Evolutionary conservation across 192 early-diverging fungal species (phyloP), one percentile per base, ranked within the genome.

Genomic region (Backusella luteola): DNA sequence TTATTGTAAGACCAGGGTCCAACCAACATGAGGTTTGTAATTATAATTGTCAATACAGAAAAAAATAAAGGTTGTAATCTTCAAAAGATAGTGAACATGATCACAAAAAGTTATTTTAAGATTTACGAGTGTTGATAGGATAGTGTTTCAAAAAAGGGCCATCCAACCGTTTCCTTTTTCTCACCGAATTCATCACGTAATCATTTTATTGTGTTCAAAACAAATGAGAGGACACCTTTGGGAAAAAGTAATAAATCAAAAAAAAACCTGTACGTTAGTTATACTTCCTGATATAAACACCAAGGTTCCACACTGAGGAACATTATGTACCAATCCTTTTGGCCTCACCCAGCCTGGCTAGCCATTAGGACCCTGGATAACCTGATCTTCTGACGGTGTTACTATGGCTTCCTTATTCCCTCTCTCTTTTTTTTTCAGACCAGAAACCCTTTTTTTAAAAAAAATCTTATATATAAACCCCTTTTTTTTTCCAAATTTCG

Each of bases 311-410:
- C 68, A 69, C 21, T 69, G 68, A 36, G 68, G 21, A 69, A 69
- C 68, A 69, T 69, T 69, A 38, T 39, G 68, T 69, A 69, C 68
- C 68, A 69, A 69, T 69, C 34, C 68, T 39, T 41, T 63, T 63
- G 56, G 9, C 36, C 21, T 69, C 17, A 4, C 32, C 32, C 9
- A 2, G 9, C 23, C 39, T 38, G 35, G 35, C 38, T 23, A 67
- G 12, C 68, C 36, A 69, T 39, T 39, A 69, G 68, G 68, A 69
- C 68, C 68, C 68, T 69, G 68, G 68, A 69, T 69, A 69, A 69
- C 68, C 68, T 69, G 68, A 69, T 69, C 68, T 69, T 41, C 68
- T 69, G 35, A 41, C 21, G 36, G 68, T 69, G 38, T 21, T 39
- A 69, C 68, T 21, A n/a, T 21, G 12, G 1, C 56, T 63, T 21